These are phyloP conservation scores for Hordeum marinum DNA, from an alignment of 176 grass and related monocot genomes.

Conservation along the genomic window DNA sequence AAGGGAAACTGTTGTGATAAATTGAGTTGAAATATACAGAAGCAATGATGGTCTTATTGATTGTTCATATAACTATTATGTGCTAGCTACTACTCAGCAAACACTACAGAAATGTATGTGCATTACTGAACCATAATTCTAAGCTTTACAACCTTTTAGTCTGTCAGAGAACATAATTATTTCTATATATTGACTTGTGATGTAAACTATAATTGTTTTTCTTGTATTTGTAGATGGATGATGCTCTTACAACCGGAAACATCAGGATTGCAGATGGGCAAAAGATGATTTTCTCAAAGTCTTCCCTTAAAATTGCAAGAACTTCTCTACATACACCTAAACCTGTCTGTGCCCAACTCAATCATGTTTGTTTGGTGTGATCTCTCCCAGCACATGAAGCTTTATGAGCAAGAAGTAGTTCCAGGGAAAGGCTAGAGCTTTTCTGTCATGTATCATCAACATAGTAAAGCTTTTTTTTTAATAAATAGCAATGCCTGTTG, in stretches of 20 bases:
- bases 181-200: neutral
- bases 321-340: neutral
- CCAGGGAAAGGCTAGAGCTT: too few relatives aligned
- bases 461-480: too few relatives aligned
- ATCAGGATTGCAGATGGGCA: conserved; percentile 70
- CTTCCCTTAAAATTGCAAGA: conserved; percentile 92
- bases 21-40: neutral
- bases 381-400: too few relatives aligned
- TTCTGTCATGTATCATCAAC: too few relatives aligned
- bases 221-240: conserved; percentile 75
- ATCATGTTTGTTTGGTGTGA: too few relatives aligned
- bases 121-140: neutral
- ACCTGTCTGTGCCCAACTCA: too few relatives aligned
- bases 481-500: too few relatives aligned
- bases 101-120: neutral
- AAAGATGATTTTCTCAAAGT: conserved; percentile 65
- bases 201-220: neutral
- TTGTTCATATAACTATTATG: too few relatives aligned
- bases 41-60: neutral
- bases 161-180: neutral
- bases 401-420: too few relatives aligned
- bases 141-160: neutral
- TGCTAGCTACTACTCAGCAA: neutral
- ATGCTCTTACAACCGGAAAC: conserved; percentile 86
- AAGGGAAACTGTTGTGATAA: neutral